phyloP scores from a whole-genome alignment of 2,329 filamentous ascomycete species.

The Hymenoscyphus scutula region DNA sequence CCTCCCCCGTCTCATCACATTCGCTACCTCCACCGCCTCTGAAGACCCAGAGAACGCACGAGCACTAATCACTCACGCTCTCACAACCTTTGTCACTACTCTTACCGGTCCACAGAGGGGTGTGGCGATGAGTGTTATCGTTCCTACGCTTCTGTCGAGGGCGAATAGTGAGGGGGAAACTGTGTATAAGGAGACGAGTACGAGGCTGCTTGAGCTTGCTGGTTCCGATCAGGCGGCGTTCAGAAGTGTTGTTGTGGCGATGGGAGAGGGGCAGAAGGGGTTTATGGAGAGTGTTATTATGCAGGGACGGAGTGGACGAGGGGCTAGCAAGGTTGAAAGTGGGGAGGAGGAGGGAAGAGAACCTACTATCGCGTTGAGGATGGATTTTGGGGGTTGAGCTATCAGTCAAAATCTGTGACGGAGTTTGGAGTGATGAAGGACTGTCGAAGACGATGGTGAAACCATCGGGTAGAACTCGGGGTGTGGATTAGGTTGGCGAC shows the following conservation, averaged over 20 bases:
- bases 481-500: too few relatives aligned
- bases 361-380: conserved; percentile 90
- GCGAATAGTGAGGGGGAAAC: conserved; percentile 61
- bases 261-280: conserved; percentile 67
- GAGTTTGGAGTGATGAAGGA: not conserved
- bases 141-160: conserved; percentile 73
- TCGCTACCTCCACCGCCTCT: conserved; percentile 65
- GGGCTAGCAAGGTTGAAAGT: conserved; percentile 39
- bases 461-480: too few relatives aligned
- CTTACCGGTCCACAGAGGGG: conserved; percentile 47
- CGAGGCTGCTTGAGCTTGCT: conserved; percentile 76
- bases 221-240: conserved; percentile 72
- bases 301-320: conserved; percentile 50
- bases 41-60: conserved; percentile 80
- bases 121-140: conserved; percentile 70
- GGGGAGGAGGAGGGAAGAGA: conserved; percentile 49
- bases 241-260: conserved; percentile 66
- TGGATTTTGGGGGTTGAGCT: conserved; percentile 68
- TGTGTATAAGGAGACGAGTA: conserved; percentile 69
- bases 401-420: not conserved
- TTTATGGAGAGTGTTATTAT: conserved; percentile 82
- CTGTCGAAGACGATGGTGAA: too few relatives aligned
- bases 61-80: conserved; percentile 66
- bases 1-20: conserved; percentile 71
- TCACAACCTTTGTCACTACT: conserved; percentile 67